A percentile compares a stretch with the other conserved stretches of the same genome.
Conservation (phyloP, 2,329 filamentous ascomycete genomes). For the Talaromyces sp. region DNA sequence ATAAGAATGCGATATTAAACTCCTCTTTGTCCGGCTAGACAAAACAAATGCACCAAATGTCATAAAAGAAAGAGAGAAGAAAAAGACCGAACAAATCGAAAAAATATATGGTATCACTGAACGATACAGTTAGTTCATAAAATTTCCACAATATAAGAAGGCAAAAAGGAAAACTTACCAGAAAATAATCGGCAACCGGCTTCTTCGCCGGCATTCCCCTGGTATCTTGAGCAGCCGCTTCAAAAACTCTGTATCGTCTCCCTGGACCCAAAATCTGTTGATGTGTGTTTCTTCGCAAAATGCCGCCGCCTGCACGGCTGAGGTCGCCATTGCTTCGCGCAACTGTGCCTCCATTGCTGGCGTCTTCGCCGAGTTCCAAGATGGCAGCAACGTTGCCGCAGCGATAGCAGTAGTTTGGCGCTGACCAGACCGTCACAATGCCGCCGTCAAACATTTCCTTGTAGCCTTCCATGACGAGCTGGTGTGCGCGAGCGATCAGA, state of each 20-base stretch:
- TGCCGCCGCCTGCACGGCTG: slow-evolving; percentile 35
- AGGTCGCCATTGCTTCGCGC: slow-evolving; percentile 55
- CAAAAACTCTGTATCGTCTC: slow-evolving; percentile 88
- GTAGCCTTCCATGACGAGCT: slow-evolving; percentile 98
- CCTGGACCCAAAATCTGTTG: slow-evolving; percentile 65
- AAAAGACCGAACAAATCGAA: not conserved
- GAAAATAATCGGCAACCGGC: slow-evolving; percentile 93
- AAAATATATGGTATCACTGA: slow-evolving; percentile 8
- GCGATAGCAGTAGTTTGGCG: slow-evolving; percentile 93
- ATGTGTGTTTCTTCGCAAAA: slow-evolving; percentile 44
- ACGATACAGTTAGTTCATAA: not conserved
- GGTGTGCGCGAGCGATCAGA: slow-evolving; percentile 88
- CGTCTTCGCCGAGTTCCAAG: slow-evolving; percentile 84
- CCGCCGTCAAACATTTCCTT: slow-evolving; percentile 98
- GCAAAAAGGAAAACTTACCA: slow-evolving; percentile 41
- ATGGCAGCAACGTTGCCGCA: slow-evolving; percentile 96
- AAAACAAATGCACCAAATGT: not conserved
- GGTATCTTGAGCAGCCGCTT: slow-evolving; percentile 92
- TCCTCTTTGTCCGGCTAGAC: not conserved
- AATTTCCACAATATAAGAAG: not conserved
- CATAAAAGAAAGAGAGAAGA: not conserved
- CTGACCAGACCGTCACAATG: slow-evolving; percentile 98
- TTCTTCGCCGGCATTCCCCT: slow-evolving; percentile 99
- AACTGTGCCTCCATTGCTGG: slow-evolving; percentile 67
- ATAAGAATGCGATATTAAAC: not conserved